A percentile compares a stretch with the other conserved stretches of the same genome.
phyloP scores from a whole-genome alignment of 345 rosid species.

The Sonneratia caseolaris region DNA sequence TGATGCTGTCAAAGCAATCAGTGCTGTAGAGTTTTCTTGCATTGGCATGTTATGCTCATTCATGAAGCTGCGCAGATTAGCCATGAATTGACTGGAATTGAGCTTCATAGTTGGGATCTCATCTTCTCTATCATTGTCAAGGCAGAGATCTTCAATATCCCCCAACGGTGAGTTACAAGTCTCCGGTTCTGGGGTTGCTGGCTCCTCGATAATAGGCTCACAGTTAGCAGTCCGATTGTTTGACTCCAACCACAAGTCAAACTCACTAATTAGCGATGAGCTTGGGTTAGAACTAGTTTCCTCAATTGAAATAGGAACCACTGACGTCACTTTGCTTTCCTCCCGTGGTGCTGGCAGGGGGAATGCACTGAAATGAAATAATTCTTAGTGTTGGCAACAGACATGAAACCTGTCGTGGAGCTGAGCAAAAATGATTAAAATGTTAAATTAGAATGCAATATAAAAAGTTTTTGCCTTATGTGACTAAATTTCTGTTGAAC shows the following conservation, averaged over 20 bases:
- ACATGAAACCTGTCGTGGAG: neutral
- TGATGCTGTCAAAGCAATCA: conserved; percentile 31
- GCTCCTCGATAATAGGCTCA: conserved; percentile 57
- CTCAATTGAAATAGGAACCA: conserved; percentile 5
- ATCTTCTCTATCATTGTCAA: conserved; percentile 17
- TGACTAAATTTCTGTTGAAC: no score
- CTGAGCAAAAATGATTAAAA: no score
- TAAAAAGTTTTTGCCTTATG: no score
- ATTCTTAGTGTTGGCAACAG: neutral
- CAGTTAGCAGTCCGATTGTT: conserved; percentile 8
- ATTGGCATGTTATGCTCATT: conserved; percentile 12
- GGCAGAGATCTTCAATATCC: conserved; percentile 32
- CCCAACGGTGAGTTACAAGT: conserved; percentile 1
- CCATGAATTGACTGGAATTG: conserved; percentile 23
- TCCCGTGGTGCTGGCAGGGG: neutral
- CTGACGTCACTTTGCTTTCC: neutral
- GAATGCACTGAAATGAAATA: conserved; percentile 5
- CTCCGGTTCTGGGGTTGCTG: conserved; percentile 32
- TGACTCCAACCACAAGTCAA: neutral
- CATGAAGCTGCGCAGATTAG: conserved; percentile 20
- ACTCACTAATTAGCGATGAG: neutral
- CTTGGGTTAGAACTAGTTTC: neutral
- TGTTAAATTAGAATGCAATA: no score
- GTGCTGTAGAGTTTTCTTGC: conserved; percentile 30
- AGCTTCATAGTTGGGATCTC: conserved; percentile 38